These are phyloP conservation scores for Melanogaster broomeanus DNA, from an alignment of 768 basidiomycete species.

Conservation along the genomic window DNA sequence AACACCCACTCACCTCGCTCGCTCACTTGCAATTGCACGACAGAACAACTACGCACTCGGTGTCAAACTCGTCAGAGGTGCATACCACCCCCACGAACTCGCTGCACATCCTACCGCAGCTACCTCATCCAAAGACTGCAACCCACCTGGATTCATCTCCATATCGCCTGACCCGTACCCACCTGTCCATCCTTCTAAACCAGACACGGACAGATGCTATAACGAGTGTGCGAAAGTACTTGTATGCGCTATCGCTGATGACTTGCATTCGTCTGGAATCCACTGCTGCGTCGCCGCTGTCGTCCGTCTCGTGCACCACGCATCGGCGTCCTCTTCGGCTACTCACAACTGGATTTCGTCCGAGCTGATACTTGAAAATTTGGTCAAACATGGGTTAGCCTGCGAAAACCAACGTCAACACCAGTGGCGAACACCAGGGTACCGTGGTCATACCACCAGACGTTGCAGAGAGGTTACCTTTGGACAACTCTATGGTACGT, in stretches of 20 bases:
- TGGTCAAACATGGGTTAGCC: conserved; percentile 56
- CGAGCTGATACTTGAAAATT: conserved; percentile 56
- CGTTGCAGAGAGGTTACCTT: conserved; percentile 68
- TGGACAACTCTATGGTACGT: conserved; percentile 82
- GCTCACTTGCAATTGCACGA: conserved; percentile 66
- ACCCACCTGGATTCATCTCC: conserved; percentile 27
- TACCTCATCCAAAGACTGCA: conserved; percentile 17
- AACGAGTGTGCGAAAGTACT: conserved; percentile 60
- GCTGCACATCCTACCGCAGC: conserved; percentile 37
- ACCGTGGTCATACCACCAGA: conserved; percentile 48
- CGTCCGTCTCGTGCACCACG: conserved; percentile 6
- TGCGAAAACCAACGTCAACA: conserved; percentile 18
- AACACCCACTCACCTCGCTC: conserved; percentile 66
- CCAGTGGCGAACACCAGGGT: conserved; percentile 19
- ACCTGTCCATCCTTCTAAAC: conserved; percentile 71
- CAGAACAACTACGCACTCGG: conserved; percentile 73
- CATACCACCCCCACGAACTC: conserved; percentile 82
- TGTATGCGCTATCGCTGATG: conserved; percentile 55
- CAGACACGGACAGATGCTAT: conserved; percentile 75
- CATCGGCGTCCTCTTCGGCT: conserved; percentile 76
- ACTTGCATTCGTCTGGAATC: conserved; percentile 36
- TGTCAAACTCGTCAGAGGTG: conserved; percentile 91
- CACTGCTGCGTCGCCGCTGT: neutral
- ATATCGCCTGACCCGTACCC: conserved; percentile 60
- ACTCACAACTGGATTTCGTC: conserved; percentile 84